These are phyloP conservation scores for Trametes polyzona DNA, from an alignment of 1,284 basidiomycete species.

Conservation along the genomic window DNA sequence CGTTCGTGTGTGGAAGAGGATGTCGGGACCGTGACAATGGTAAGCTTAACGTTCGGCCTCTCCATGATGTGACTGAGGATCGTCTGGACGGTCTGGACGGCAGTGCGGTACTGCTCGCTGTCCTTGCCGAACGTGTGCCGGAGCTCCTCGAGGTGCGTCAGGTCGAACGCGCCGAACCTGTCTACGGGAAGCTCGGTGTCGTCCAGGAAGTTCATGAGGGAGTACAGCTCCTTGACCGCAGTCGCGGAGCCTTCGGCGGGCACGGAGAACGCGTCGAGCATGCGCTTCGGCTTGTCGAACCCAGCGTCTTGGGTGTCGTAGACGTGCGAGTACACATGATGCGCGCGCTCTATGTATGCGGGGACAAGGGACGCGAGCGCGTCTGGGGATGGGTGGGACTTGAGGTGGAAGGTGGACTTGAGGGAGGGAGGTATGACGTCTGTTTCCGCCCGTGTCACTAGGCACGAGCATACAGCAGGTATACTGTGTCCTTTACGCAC, in stretches of 20 bases:
- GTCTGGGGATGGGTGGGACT: slow-evolving; percentile 32
- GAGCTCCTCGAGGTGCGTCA: slow-evolving; percentile 53
- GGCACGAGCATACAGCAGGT: background rate
- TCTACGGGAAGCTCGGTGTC: slow-evolving; percentile 41
- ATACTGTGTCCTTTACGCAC: slow-evolving; percentile 42
- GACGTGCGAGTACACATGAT: slow-evolving; percentile 58
- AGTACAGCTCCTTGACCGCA: slow-evolving; percentile 47
- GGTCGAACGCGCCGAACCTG: slow-evolving; percentile 64
- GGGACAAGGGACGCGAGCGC: slow-evolving; percentile 56
- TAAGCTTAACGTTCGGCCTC: slow-evolving; percentile 49
- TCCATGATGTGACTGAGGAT: slow-evolving; percentile 47
- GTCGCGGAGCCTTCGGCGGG: slow-evolving; percentile 25
- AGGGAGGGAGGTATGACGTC: slow-evolving; percentile 55
- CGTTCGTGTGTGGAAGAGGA: slow-evolving; percentile 25
- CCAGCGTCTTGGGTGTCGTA: slow-evolving; percentile 36
- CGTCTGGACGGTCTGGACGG: slow-evolving; percentile 46
- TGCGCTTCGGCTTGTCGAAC: slow-evolving; percentile 18
- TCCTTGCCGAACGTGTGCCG: slow-evolving; percentile 48
- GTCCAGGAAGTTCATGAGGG: slow-evolving; percentile 56
- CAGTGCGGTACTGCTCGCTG: slow-evolving; percentile 58
- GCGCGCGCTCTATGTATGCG: slow-evolving; percentile 60
- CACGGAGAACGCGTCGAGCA: slow-evolving; percentile 39
- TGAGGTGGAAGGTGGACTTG: slow-evolving; percentile 47
- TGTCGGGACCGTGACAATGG: slow-evolving; percentile 52
- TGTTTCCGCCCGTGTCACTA: slow-evolving; percentile 30